Evolutionary conservation across 108 stramenopile genomes (phyloP), one percentile per base, ranked within the genome.

Genomic region (Nannochloropsis salina): DNA sequence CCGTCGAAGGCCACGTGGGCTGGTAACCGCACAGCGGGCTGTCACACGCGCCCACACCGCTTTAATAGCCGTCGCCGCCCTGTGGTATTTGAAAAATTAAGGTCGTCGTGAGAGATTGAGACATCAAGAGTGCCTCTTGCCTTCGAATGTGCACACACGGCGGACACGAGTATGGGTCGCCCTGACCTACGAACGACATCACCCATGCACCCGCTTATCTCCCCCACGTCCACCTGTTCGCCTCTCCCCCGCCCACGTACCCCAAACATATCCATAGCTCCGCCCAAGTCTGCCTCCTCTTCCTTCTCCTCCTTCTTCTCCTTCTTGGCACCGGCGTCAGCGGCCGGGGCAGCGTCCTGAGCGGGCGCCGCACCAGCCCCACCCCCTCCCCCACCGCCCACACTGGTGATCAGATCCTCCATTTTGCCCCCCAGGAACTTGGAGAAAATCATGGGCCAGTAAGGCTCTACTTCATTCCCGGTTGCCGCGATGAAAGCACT

Each of bases 401-500:
- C 95, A 47, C 90, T 84, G 45, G 93, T 90, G 86, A 97, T 96
- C 81, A 96, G 90, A 84, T 94, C 80, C 44, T 93, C 93, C 85
- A 96, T 92, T 90, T 95, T 95, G 47, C 93, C 93, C 42, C 84
- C 90, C 84, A 96, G 89, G 92, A 92, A 96, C 90, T 95, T 94
- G 47, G 96, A 86, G 85, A 96, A 96, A 86, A 97, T 95, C 86
- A 95, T 95, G 84, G 97, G 97, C 93, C 95, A 96, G 90, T 95
- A 97, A 44, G 94, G 93, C 84, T 96, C 95, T 18, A 97, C 97
- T 83, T 96, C 96, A 91, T 96, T 96, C 43, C 95, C 95, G 80
- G 97, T 97, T 40, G 97, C 96, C 87, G 92, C 92, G 80, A 97
- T 92, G 79, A 97, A 92, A 74, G 92, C 89, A 82, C 86, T 93